phyloP scores from a whole-genome alignment of 371 early-diverging fungal species.

The Apophysomyces elegans region DNA sequence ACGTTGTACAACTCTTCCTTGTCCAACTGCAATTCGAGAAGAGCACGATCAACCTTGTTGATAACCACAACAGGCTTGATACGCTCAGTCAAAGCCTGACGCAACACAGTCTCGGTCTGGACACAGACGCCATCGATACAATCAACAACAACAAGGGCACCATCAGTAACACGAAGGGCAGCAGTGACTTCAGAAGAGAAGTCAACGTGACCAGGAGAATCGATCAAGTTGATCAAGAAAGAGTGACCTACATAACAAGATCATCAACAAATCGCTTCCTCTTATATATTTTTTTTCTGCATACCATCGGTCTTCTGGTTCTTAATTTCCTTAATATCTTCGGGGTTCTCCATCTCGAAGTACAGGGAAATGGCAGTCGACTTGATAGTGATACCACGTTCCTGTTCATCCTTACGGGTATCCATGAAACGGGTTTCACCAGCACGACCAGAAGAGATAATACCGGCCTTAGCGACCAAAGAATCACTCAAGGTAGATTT shows the following conservation, averaged over 20 bases:
- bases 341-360: conserved; percentile 88
- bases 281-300: neutral
- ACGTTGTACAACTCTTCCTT: conserved; percentile 93
- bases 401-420: conserved; percentile 99
- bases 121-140: conserved; percentile 99
- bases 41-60: conserved; percentile 99
- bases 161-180: conserved; percentile 99
- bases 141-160: conserved; percentile 99
- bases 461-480: conserved; percentile 98
- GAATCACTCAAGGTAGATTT: conserved; percentile 98
- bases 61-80: conserved; percentile 99
- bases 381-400: conserved; percentile 99
- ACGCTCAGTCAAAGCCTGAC: conserved; percentile 99
- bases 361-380: conserved; percentile 99
- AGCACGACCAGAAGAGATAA: conserved; percentile 96
- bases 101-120: conserved; percentile 99
- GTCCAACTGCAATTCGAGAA: conserved; percentile 96
- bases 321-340: conserved; percentile 90
- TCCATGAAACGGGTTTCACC: conserved; percentile 99
- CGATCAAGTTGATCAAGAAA: conserved; percentile 99
- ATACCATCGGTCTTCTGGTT: conserved; percentile 84
- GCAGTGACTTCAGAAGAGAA: conserved; percentile 99
- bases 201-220: conserved; percentile 99
- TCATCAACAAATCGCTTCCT: neutral
- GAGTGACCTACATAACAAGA: conserved; percentile 23